phyloP scores from a whole-genome alignment of 2,329 filamentous ascomycete genomes.

The Diplocarpon rosae region DNA sequence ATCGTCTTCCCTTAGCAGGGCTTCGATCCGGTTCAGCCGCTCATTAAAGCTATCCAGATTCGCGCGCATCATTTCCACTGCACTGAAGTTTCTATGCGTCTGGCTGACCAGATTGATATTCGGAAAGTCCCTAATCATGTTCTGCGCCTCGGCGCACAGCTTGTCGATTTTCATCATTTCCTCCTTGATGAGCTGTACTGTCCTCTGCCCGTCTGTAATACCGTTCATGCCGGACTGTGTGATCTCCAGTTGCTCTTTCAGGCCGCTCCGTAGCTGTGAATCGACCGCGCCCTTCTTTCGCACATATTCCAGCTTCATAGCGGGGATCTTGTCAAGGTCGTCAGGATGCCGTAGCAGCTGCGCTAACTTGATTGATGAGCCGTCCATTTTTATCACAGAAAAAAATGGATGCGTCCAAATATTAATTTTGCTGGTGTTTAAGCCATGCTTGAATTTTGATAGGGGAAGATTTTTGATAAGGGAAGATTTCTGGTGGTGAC shows the following conservation, averaged over 20 bases:
- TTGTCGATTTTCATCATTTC: slow-evolving; percentile 99
- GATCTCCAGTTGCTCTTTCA: slow-evolving; percentile 86
- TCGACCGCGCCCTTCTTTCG: slow-evolving; percentile 92
- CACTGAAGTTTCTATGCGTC: slow-evolving; percentile 92
- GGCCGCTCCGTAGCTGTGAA: slow-evolving; percentile 74
- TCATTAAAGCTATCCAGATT: slow-evolving; percentile 82
- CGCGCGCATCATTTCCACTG: slow-evolving; percentile 84
- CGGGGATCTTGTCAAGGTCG: slow-evolving; percentile 90
- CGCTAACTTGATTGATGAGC: slow-evolving; percentile 52
- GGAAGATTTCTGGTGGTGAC: slow-evolving; percentile 1
- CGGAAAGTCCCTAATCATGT: slow-evolving; percentile 93
- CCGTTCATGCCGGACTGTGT: slow-evolving; percentile 89
- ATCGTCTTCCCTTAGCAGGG: slow-evolving; percentile 73
- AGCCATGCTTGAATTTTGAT: slow-evolving; percentile 13
- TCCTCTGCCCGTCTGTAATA: slow-evolving; percentile 81
- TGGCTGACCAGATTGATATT: slow-evolving; percentile 87
- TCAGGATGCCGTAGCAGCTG: slow-evolving; percentile 92
- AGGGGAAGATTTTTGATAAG: too few species aligned
- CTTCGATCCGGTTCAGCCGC: slow-evolving; percentile 64
- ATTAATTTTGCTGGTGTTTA: slow-evolving; percentile 9
- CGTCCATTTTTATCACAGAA: slow-evolving; percentile 25
- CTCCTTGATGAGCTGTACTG: slow-evolving; percentile 86
- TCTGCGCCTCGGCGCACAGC: slow-evolving; percentile 92
- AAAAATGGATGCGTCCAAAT: slow-evolving; percentile 2
- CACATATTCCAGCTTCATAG: slow-evolving; percentile 81